Base-by-base conservation (phyloP, 495 filamentous ascomycete genomes). In the Aspergillus affinis region DNA sequence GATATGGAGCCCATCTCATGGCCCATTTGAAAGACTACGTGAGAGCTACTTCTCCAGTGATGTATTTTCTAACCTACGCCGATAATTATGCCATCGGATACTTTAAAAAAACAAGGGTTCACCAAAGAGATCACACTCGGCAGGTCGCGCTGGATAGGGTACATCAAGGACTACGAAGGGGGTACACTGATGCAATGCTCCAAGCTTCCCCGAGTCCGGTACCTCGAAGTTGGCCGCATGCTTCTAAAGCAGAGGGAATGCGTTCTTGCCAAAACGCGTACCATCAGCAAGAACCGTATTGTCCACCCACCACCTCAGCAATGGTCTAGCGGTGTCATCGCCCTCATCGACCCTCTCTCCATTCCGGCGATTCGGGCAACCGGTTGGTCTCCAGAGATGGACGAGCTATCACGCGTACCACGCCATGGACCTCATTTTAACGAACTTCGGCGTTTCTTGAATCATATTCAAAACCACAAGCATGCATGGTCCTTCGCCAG, bases 161-260 rank as follows among this genome's bases (percentile, higher is more conserved):
- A 97, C 70, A 98, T 98, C 74, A 98, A 98, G 74, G 94, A 98
- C 74, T 98, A 98, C 74, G 94, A 98, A 77, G 94, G 94, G 27
- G 94, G 94, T 45, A 98, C 94, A 0, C 96, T 98, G 62, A 98
- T 98, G n/a, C n/a, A n/a, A n/a, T n/a, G n/a, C n/a, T n/a, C n/a
- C n/a, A n/a, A n/a, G n/a, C n/a, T n/a, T n/a, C n/a, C n/a, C n/a
- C n/a, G n/a, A n/a, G n/a, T n/a, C n/a, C n/a, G n/a, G n/a, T n/a
- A n/a, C n/a, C n/a, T 98, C 1, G 93, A 98, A 75, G 81, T 85
- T 67, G 87, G 89, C 19, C 88, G 92, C 57, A 96, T 98, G 93
- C 82, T 98, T 2, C 82, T 96, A 36, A 98, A 98, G 74, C 94
- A 98, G 71, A 98, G 97, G 72, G 93, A 96, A 69, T 86, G 86